Conservation (phyloP, 2,329 filamentous ascomycete genomes). For the Phialophora expanda region DNA sequence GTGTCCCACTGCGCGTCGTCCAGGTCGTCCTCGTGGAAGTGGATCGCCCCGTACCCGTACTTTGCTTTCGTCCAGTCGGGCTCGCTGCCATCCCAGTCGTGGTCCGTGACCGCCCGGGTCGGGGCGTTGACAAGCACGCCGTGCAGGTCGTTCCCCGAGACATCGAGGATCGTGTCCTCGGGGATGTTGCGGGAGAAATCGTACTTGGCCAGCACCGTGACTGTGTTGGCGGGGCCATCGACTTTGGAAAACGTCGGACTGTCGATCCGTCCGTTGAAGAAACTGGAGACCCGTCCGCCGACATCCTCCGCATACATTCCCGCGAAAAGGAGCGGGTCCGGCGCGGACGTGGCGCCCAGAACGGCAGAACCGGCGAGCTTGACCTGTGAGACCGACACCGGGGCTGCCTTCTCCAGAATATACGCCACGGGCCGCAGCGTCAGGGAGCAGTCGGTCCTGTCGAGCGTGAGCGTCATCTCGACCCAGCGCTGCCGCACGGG, state of each 20-base stretch:
- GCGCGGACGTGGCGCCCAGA: not conserved
- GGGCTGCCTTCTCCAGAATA: conserved; percentile 13
- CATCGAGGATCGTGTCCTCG: conserved; percentile 40
- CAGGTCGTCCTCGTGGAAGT: conserved; percentile 50
- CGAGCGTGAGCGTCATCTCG: conserved; percentile 15
- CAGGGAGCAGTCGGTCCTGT: conserved; percentile 3
- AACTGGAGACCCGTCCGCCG: conserved; percentile 13
- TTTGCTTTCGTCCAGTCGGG: conserved; percentile 45
- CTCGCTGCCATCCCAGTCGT: conserved; percentile 45
- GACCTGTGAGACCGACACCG: not conserved
- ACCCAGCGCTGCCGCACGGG: conserved; percentile 19
- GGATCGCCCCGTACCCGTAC: conserved; percentile 48
- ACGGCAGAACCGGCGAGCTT: not conserved
- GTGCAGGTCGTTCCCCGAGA: conserved; percentile 40
- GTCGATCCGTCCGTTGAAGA: conserved; percentile 35
- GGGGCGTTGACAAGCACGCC: conserved; percentile 46
- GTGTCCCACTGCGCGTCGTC: conserved; percentile 48
- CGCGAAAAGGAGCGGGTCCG: conserved; percentile 14
- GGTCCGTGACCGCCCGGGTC: conserved; percentile 44
- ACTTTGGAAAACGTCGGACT: conserved; percentile 37
- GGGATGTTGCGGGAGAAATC: conserved; percentile 31
- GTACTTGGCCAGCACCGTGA: conserved; percentile 22
- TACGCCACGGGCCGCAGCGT: conserved; percentile 14
- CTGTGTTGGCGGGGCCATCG: conserved; percentile 21
- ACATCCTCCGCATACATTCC: conserved; percentile 12